Conservation (phyloP, 371 early-diverging fungal species). For the Mortierella sp. region DNA sequence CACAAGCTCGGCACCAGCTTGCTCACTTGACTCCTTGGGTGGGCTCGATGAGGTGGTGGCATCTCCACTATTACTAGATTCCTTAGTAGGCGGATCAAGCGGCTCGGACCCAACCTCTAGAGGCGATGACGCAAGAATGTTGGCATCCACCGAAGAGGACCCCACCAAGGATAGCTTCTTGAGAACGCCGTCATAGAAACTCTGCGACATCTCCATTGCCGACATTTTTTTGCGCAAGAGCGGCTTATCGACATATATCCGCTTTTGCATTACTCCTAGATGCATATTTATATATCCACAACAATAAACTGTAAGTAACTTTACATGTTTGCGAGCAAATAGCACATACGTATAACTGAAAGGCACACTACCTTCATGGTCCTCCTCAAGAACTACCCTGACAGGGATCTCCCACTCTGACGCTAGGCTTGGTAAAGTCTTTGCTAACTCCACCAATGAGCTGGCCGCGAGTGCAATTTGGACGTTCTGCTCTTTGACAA, state of each 20-base stretch:
- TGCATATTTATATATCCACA: not conserved
- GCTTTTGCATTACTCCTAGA: constrained; percentile 38
- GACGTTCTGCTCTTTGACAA: constrained; percentile 37
- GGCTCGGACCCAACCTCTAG: not conserved
- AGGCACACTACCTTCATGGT: constrained; percentile 23
- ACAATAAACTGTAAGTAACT: not conserved
- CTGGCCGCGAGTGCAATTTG: constrained; percentile 48
- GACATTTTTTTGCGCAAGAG: constrained; percentile 47
- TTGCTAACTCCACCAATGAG: constrained; percentile 33
- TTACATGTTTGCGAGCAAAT: not conserved
- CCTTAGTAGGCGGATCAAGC: not conserved
- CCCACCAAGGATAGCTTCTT: constrained; percentile 38
- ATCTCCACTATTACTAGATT: not conserved
- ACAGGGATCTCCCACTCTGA: constrained; percentile 56
- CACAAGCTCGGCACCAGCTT: not conserved
- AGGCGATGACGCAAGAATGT: not conserved
- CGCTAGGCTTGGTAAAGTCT: constrained; percentile 31
- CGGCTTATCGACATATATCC: constrained; percentile 51
- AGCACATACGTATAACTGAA: not conserved
- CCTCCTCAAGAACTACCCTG: constrained; percentile 37
- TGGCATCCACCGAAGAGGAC: constrained; percentile 23
- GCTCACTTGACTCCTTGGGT: not conserved
- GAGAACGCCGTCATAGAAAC: constrained; percentile 46
- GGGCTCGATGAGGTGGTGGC: too few relatives aligned
- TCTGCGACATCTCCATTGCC: constrained; percentile 40